Conservation (phyloP, 148 eudicot species). For the Agrostemma githago region DNA sequence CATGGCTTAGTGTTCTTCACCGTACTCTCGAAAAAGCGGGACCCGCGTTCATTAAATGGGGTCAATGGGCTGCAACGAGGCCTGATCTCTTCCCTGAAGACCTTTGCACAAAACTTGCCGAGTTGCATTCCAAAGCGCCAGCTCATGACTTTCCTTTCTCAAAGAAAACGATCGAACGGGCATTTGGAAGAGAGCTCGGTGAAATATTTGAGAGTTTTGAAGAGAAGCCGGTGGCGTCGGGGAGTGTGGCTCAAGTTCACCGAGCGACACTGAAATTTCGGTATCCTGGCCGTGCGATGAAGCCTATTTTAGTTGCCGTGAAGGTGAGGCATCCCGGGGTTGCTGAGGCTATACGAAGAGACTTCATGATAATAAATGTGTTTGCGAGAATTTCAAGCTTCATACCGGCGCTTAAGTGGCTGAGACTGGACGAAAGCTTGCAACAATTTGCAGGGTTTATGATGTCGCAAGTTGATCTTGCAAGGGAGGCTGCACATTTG, state of each 20-base stretch:
- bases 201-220: constrained; percentile 82
- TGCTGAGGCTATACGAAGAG: constrained; percentile 76
- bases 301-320: constrained; percentile 72
- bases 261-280: constrained; percentile 59
- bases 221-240: constrained; percentile 80
- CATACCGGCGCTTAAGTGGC: constrained; percentile 67
- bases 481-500: constrained; percentile 88
- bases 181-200: constrained; percentile 65
- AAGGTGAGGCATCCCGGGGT: constrained; percentile 92
- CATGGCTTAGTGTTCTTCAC: constrained; percentile 58
- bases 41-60: constrained; percentile 96
- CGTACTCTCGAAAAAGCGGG: constrained; percentile 69
- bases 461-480: constrained; percentile 96
- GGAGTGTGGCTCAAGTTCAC: constrained; percentile 83
- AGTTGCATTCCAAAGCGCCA: constrained; percentile 73
- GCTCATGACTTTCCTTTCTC: constrained; percentile 66
- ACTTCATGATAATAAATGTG: constrained; percentile 57
- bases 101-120: constrained; percentile 56
- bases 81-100: constrained; percentile 81
- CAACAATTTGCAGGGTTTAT: constrained; percentile 84
- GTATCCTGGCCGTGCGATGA: constrained; percentile 51
- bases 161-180: constrained; percentile 56
- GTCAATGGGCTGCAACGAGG: constrained; percentile 93
- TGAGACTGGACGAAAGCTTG: constrained; percentile 80
- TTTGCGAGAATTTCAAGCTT: constrained; percentile 56